Conservation (phyloP, 2,329 filamentous ascomycete species). For the Botrytis byssoidea region DNA sequence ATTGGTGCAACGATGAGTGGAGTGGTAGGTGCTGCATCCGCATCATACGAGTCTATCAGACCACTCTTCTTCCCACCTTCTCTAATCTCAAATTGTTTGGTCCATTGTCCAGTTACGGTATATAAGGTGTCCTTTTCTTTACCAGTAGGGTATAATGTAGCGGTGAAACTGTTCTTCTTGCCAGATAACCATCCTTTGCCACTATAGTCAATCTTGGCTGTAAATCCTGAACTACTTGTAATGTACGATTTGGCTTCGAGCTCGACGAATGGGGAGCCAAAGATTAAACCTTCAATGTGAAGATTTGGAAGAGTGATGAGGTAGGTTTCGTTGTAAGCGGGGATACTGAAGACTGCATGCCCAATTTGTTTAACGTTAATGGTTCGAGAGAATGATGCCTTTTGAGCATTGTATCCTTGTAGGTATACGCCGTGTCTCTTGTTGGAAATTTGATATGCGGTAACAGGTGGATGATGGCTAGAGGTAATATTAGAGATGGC, state of each 20-base stretch:
- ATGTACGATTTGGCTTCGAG: conserved; percentile 84
- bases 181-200: conserved; percentile 93
- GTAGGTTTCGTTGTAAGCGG: conserved; percentile 59
- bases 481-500: conserved; percentile 18
- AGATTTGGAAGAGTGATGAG: conserved; percentile 87
- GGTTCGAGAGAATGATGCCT: conserved; percentile 88
- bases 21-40: conserved; percentile 57
- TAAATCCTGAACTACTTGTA: conserved; percentile 80
- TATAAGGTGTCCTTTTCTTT: conserved; percentile 73
- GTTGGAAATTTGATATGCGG: conserved; percentile 91
- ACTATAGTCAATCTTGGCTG: conserved; percentile 86
- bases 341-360: conserved; percentile 78
- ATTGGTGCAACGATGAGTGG: conserved; percentile 69
- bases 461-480: conserved; percentile 89
- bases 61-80: conserved; percentile 58
- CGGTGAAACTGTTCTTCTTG: conserved; percentile 89
- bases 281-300: conserved; percentile 91
- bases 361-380: conserved; percentile 95
- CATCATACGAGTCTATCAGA: conserved; percentile 60
- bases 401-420: conserved; percentile 94
- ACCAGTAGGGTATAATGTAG: conserved; percentile 68
- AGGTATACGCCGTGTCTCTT: conserved; percentile 73
- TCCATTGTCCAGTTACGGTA: conserved; percentile 90
- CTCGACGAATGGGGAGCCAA: conserved; percentile 84
- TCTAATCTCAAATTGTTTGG: conserved; percentile 74